Conservation (phyloP, 352 stramenopile species). For the Sclerospora graminicola region DNA sequence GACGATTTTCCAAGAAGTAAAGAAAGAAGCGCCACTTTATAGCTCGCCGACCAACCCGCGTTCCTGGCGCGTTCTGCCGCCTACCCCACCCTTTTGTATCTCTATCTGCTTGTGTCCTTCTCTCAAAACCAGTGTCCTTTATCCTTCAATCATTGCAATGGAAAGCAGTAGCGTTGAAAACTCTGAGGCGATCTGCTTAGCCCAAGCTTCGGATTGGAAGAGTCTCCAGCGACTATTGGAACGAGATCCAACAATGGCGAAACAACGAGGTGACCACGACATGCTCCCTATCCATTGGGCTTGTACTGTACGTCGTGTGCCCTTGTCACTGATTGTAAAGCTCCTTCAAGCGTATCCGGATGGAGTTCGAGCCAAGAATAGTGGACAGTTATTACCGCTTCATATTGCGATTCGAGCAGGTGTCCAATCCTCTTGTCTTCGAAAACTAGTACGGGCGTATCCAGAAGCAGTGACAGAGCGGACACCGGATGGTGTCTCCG, state of each 20-base stretch:
- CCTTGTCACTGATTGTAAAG: conserved; percentile 43
- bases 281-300: conserved; percentile 83
- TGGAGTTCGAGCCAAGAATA: conserved; percentile 48
- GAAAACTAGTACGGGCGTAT: conserved; percentile 41
- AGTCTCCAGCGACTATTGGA: conserved; percentile 54
- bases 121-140: conserved; percentile 3
- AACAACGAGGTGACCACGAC: conserved; percentile 52
- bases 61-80: conserved; percentile 17
- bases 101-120: conserved; percentile 8
- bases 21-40: too few relatives aligned
- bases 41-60: conserved; percentile 1
- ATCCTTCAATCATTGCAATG: conserved; percentile 8
- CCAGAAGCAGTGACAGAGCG: conserved; percentile 34
- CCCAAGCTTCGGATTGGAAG: conserved; percentile 70
- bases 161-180: conserved; percentile 16
- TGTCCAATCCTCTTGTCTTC: conserved; percentile 35
- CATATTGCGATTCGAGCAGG: conserved; percentile 71
- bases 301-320: conserved; percentile 55
- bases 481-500: conserved; percentile 35
- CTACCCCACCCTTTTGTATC: neutral
- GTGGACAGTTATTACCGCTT: conserved; percentile 50
- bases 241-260: conserved; percentile 31
- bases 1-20: too few relatives aligned
- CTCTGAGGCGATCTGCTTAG: conserved; percentile 63
- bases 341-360: conserved; percentile 56